phyloP scores from a whole-genome alignment of 208 protist genomes.

The Acanthamoeba culbertsoni region DNA sequence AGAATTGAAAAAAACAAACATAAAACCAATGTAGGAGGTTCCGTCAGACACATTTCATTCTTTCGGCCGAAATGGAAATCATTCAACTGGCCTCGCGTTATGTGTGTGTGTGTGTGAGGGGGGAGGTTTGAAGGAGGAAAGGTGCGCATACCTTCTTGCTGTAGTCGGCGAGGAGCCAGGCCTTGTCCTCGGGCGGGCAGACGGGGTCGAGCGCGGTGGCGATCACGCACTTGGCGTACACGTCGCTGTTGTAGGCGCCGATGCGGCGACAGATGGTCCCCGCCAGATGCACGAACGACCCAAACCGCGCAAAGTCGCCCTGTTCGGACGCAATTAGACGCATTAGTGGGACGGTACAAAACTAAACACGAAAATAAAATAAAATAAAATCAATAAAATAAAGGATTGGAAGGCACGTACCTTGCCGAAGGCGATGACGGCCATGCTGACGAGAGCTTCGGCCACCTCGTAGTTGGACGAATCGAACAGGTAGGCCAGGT shows the following conservation, averaged over 20 bases:
- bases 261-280: background rate
- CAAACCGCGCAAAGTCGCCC: conserved; percentile 19
- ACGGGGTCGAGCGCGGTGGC: background rate
- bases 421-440: background rate
- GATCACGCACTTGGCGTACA: conserved; percentile 25
- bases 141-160: background rate
- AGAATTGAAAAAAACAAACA: background rate
- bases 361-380: no score
- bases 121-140: no score
- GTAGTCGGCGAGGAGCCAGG: background rate
- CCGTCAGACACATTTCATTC: no score
- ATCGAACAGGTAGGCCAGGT: conserved; percentile 42
- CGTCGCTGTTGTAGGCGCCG: conserved; percentile 24
- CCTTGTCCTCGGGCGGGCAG: background rate
- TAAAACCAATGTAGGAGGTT: no score
- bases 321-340: no score
- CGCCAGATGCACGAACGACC: background rate
- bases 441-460: conserved; percentile 9
- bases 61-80: no score
- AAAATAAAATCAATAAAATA: no score
- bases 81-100: no score
- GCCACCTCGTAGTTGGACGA: conserved; percentile 10
- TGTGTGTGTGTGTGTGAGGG: no score
- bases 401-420: no score
- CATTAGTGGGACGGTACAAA: no score